Conservation (phyloP, 768 basidiomycete species). For the Mycena polygramma region DNA sequence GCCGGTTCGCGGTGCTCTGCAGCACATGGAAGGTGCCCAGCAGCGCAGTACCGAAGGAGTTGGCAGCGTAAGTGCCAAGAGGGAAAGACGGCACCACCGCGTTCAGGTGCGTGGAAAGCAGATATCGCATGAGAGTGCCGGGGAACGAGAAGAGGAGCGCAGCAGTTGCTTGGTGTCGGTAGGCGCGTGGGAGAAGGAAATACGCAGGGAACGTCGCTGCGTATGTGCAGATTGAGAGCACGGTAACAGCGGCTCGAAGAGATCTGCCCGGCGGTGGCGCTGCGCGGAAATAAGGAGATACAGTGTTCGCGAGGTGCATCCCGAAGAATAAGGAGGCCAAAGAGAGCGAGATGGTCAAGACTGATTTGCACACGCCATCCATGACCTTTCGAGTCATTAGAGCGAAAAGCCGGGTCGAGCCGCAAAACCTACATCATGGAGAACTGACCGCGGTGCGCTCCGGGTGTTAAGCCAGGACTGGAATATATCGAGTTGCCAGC, state of each 20-base stretch:
- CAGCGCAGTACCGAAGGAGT: constrained; percentile 85
- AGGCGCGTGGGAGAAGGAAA: constrained; percentile 75
- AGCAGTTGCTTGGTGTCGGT: constrained; percentile 86
- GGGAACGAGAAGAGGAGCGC: constrained; percentile 92
- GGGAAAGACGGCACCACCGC: constrained; percentile 71
- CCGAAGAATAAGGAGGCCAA: constrained; percentile 87
- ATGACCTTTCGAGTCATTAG: constrained; percentile 69
- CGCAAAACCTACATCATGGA: constrained; percentile 73
- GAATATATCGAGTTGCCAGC: constrained; percentile 94
- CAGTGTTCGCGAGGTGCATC: constrained; percentile 63
- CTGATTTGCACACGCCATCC: constrained; percentile 85
- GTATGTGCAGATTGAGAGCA: constrained; percentile 75
- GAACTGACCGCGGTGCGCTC: constrained; percentile 67
- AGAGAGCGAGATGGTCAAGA: constrained; percentile 84
- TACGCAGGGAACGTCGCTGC: constrained; percentile 83
- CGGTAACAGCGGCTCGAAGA: constrained; percentile 65
- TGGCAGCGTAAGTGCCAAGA: constrained; percentile 83
- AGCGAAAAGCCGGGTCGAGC: constrained; percentile 10
- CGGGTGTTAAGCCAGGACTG: constrained; percentile 83
- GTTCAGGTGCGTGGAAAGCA: constrained; percentile 82
- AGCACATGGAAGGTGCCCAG: constrained; percentile 80
- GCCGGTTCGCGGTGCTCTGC: constrained; percentile 62
- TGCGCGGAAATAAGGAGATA: constrained; percentile 57
- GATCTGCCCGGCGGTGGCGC: constrained; percentile 56
- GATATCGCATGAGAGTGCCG: constrained; percentile 87